A percentile compares a stretch with the other conserved stretches of the same genome.
phyloP scores from a whole-genome alignment of 148 eudicot species.

The Agrostemma githago region DNA sequence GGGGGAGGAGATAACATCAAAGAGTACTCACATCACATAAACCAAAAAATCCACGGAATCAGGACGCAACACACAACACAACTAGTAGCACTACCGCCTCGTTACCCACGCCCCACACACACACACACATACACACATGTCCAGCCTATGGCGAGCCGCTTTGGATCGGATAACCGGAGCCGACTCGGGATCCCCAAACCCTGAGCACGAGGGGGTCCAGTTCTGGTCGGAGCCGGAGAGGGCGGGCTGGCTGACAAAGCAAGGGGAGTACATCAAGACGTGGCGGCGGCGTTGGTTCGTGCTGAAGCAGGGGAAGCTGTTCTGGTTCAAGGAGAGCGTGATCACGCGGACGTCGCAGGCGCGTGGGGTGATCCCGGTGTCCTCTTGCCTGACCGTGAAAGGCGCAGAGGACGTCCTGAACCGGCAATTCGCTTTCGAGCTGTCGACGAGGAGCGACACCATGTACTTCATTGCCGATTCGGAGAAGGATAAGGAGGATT shows the following conservation, averaged over 20 bases:
- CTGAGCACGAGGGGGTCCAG: slow-evolving; percentile 47
- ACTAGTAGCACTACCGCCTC: background rate
- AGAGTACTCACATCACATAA: background rate
- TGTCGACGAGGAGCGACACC: slow-evolving; percentile 63
- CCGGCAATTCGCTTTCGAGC: slow-evolving; percentile 66
- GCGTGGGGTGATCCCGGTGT: slow-evolving; percentile 77
- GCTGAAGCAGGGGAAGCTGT: slow-evolving; percentile 75
- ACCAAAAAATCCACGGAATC: background rate
- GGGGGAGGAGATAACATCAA: no score
- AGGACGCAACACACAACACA: background rate
- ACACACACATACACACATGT: slow-evolving; percentile 26
- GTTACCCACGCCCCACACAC: background rate
- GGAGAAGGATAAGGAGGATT: slow-evolving; percentile 88
- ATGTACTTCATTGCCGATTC: slow-evolving; percentile 91
- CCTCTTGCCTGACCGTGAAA: slow-evolving; percentile 65
- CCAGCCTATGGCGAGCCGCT: slow-evolving; percentile 71
- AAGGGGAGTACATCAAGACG: slow-evolving; percentile 93
- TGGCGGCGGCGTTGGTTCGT: slow-evolving; percentile 96
- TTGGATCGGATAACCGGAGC: slow-evolving; percentile 33
- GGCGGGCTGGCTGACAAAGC: slow-evolving; percentile 78
- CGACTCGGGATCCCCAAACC: slow-evolving; percentile 13
- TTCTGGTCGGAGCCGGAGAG: slow-evolving; percentile 77
- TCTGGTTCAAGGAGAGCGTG: slow-evolving; percentile 81
- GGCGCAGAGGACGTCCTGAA: slow-evolving; percentile 84
- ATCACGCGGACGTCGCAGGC: slow-evolving; percentile 55